Evolutionary conservation across 2,329 filamentous ascomycete genomes (phyloP).

Genomic region (Exophiala lecanii-corni): DNA sequence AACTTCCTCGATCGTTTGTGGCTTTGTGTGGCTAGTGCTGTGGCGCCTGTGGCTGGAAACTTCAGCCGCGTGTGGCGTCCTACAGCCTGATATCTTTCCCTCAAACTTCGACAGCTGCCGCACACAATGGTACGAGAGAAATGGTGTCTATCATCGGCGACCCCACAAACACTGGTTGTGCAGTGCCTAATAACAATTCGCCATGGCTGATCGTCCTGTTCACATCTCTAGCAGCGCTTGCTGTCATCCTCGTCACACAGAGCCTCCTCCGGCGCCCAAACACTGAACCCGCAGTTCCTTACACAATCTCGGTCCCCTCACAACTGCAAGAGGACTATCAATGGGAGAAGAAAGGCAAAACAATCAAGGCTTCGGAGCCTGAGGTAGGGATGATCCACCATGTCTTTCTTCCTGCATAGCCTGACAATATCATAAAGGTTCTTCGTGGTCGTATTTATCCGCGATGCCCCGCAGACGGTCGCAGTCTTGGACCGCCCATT

Average conservation of each 20-base stretch:
- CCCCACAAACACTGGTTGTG: too few relatives aligned
- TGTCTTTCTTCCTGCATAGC: neutral
- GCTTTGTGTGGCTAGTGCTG: conserved; percentile 7
- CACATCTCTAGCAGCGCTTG: neutral
- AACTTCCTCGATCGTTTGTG: conserved; percentile 8
- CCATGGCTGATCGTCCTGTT: neutral
- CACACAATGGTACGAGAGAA: neutral
- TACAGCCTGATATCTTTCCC: neutral
- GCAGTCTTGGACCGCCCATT: conserved; percentile 57
- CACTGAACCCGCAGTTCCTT: conserved; percentile 12
- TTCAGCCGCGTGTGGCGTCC: neutral
- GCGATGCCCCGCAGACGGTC: conserved; percentile 75
- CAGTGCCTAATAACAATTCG: too few relatives aligned
- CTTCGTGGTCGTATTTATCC: conserved; percentile 23
- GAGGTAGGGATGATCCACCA: too few relatives aligned
- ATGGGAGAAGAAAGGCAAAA: conserved; percentile 7
- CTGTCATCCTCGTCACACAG: neutral
- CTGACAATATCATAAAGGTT: conserved; percentile 5
- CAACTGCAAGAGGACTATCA: conserved; percentile 13
- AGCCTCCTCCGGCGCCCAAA: neutral
- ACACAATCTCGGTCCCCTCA: conserved; percentile 13
- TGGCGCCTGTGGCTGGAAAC: conserved; percentile 5
- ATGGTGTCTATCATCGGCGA: too few relatives aligned
- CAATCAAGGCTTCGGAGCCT: neutral
- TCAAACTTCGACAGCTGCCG: neutral